Evolutionary conservation across 179 eudicot species (phyloP), one percentile per base, ranked within the genome.

Genomic region (Silene coronaria): DNA sequence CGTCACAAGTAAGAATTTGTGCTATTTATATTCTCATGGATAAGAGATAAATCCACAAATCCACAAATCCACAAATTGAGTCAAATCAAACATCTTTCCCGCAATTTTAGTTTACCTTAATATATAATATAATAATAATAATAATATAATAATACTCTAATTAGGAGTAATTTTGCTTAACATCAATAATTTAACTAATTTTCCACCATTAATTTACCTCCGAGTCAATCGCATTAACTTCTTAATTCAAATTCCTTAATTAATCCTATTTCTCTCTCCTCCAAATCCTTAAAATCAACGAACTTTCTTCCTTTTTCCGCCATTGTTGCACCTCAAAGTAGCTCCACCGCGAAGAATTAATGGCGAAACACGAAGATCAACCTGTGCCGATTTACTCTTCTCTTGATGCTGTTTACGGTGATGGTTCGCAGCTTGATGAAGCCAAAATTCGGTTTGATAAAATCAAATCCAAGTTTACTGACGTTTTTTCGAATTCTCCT

Each of bases 281-380:
- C 21, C 13, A 27, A 27, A 16, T 64, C 42, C 68, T 64, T 64
- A 28, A 64, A 5, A 21, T 64, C 7, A 64, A 27, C 42, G 17
- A 64, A 16, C 42, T 63, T 30, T 6, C 6, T 64, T 11, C 17
- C 3, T 64, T 28, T 64, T 64, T 64, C 67, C 67, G 67, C 67
- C 67, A 63, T 63, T 63, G 67, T 63, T 63, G 7, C 38, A 22
- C 34, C 34, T 10, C 2, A 21, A 51, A 51, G 5, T 16, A 53
- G 58, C 58, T 53, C 1, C 19, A 53, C 19, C 58, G 13, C 58
- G 23, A 34, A 23, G 13, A 42, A 61, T 34, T 75, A 86, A 93
- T 93, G 98, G 90, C 90, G 84, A 91, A 85, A 70, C 86, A 88
- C 75, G 98, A 93, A 69, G 97, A 91, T 60, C 86, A 83, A 26